Evolutionary conservation across 805 yeast species (phyloP).

Genomic region (Pichia thaimueangensis): DNA sequence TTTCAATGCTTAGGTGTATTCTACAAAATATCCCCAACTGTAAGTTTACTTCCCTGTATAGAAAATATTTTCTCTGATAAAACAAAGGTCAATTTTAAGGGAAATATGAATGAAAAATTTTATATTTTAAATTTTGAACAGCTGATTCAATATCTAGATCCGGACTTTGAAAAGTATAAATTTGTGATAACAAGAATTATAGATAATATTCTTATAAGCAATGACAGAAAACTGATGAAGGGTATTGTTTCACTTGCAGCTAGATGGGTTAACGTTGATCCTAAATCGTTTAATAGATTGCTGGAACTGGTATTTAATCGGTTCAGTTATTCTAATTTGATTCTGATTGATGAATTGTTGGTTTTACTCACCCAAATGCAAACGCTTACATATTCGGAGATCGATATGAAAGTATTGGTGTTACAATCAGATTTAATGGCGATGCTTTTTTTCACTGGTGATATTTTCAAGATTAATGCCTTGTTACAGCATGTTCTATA

Average conservation of each 20-base stretch:
- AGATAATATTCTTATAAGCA: neutral
- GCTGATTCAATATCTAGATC: conserved; percentile 1
- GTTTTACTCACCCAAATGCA: conserved; percentile 7
- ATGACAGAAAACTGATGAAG: neutral
- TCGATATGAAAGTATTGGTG: conserved; percentile 26
- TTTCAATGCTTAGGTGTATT: conserved; percentile 4
- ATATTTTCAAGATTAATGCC: conserved; percentile 41
- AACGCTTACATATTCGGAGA: conserved; percentile 18
- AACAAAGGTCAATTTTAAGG: neutral
- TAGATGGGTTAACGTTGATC: conserved; percentile 1
- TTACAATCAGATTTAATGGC: conserved; percentile 37
- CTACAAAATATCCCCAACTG: neutral
- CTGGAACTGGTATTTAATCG: neutral
- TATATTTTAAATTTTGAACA: neutral
- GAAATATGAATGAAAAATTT: neutral
- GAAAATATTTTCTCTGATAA: neutral
- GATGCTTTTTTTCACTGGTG: conserved; percentile 33
- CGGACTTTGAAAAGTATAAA: conserved; percentile 2
- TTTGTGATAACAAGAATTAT: neutral
- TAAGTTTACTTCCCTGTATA: neutral
- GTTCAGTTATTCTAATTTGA: neutral
- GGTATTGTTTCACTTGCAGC: neutral
- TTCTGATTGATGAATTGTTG: conserved; percentile 1
- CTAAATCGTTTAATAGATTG: neutral
- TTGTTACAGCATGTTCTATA: conserved; percentile 32